phyloP scores from a whole-genome alignment of 345 rosid genomes.

The Citrus mangshanensis region DNA sequence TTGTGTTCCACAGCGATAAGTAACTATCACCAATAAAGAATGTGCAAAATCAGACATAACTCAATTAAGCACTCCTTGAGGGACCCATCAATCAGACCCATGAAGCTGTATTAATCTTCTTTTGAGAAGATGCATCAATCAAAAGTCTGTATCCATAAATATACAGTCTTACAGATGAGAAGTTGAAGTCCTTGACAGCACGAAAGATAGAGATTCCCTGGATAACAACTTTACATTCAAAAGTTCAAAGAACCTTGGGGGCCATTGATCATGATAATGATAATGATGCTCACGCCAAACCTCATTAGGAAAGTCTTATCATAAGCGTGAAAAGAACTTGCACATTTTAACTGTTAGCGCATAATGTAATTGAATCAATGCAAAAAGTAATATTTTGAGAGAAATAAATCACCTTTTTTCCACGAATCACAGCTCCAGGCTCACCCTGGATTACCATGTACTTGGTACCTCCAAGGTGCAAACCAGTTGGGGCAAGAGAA shows the following conservation, averaged over 20 bases:
- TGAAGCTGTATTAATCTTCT: slow-evolving; percentile 8
- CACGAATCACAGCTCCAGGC: slow-evolving; percentile 69
- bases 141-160: not conserved
- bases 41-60: not conserved
- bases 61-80: not conserved
- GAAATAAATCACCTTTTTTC: slow-evolving; percentile 54
- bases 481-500: slow-evolving; percentile 63
- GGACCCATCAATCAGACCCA: not conserved
- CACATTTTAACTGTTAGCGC: not conserved
- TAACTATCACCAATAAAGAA: not conserved
- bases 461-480: slow-evolving; percentile 52
- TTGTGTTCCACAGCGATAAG: not conserved
- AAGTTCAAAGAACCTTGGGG: not conserved
- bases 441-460: slow-evolving; percentile 61
- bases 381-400: not conserved
- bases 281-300: not conserved
- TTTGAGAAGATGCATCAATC: not conserved
- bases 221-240: not conserved
- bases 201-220: not conserved
- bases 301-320: not conserved
- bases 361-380: not conserved
- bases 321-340: not conserved
- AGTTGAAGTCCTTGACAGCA: not conserved
- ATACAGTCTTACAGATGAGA: not conserved
- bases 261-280: not conserved